Evolutionary conservation across 148 eudicot genomes (phyloP), one percentile per base, ranked within the genome.

Genomic region (Nepenthes gracilis): DNA sequence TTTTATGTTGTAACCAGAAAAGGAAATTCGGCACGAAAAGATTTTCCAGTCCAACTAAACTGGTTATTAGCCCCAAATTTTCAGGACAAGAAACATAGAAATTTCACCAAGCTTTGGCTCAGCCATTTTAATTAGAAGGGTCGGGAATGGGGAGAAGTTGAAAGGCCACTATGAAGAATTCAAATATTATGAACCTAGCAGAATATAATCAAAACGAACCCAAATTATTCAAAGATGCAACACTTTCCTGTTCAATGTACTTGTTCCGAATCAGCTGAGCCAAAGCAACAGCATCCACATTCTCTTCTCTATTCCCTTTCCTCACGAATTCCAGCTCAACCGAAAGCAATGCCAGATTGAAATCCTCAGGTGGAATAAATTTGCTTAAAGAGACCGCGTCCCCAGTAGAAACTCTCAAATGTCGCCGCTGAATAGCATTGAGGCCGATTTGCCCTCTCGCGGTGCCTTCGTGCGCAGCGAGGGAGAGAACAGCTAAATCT

Each of bases 251-350:
- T 67, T 86, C 82, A 50, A 54, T 54, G 64, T 82, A 86, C 70
- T 86, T 81, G 72, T 67, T 83, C 67, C 76, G 79, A 32, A 94
- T 69, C 72, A 83, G 83, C 75, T 86, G 77, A 47, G 81, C 49
- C 69, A 94, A 74, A 55, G 52, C 71, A 64, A 79, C 82, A 58
- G 99, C 99, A 85, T 94, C 99, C 47, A 94, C 73, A 76, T 84
- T 83, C 68, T 94, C 97, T 2, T 89, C 95, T 64, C 72, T 83
- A 12, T 66, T 69, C 61, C 84, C 90, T 67, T 72, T 94, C 68
- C 84, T 81, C 53, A 89, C 83, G 72, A 83, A 89, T 72, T 94
- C 99, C 74, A 94, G 61, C 63, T 94, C 99, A 34, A 94, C 83
- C 32, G 84, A 83, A 54, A 94, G 90, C 74, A 86, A 70, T 7